Base-by-base conservation (phyloP, 345 rosid species). In the Combretum micranthum region DNA sequence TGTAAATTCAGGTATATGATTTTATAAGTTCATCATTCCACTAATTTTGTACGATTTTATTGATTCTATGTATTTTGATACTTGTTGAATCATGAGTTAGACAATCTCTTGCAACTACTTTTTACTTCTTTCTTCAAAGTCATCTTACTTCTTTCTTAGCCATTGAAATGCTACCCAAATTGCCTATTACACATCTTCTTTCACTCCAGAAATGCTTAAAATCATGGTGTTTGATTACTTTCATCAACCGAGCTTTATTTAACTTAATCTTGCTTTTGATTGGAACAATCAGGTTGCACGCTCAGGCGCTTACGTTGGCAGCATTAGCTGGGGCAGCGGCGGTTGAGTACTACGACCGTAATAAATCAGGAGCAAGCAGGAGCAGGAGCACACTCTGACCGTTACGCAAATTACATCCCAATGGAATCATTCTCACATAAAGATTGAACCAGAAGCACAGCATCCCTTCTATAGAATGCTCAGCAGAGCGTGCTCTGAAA, bases 291-390 rank as follows among this genome's bases (percentile, higher is more conserved):
- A 89, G 99, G 95, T 70, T 93, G 65, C 94, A 93, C 8, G 99
- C 99, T 0, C 96, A 93, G 75, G 97, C 90, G 12, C 74, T 93
- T 50, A 89, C 96, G 0, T 77, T 93, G 55, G 96, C 90, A 13
- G 97, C 99, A 12, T 67, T 93, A 6, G 96, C 86, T 26, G 99
- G 99, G 55, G 97, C 96, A 65, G 99, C 96, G 0, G 72, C 68
- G 13, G 97, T 85, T 0, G 99, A 93, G 72, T 89, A 80, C 78
- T 83, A 82, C 20, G 99, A 93, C 55, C 97, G n/a, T n/a, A n/a
- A 79, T 62, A 79, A 76, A 47, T 44, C 72, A 14, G 84, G 80
- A 59, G 51, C 68, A 74, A 87, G 72, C 18, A 25, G 0, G n/a
- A n/a, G n/a, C 72, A 14, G 84, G 80, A 59, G 51, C 68, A 74